phyloP scores from a whole-genome alignment of 148 eudicot genomes.

The Vaccinium corymbosum region DNA sequence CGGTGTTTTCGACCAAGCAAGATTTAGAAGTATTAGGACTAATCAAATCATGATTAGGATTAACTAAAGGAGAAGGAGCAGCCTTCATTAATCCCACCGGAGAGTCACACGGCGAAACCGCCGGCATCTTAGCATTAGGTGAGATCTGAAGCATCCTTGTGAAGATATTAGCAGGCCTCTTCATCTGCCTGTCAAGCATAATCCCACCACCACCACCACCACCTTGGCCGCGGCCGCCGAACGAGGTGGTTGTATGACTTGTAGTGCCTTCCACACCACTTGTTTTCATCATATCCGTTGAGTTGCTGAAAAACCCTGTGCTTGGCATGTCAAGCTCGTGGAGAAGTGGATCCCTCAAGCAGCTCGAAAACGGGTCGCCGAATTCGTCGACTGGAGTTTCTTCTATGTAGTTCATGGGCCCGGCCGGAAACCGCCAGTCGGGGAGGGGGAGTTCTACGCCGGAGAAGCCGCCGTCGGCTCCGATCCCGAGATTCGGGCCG shows the following conservation, averaged over 20 bases:
- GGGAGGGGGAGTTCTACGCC: slow-evolving; percentile 8
- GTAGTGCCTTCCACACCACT: neutral
- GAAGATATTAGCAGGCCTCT: slow-evolving; percentile 26
- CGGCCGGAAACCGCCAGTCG: slow-evolving; percentile 29
- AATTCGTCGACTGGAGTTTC: slow-evolving; percentile 27
- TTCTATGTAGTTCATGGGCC: slow-evolving; percentile 18
- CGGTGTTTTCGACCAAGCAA: slow-evolving; percentile 34
- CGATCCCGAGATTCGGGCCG: neutral
- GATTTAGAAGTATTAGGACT: slow-evolving; percentile 16
- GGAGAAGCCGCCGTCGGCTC: neutral
- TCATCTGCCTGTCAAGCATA: slow-evolving; percentile 8
- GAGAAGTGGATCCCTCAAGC: slow-evolving; percentile 44
- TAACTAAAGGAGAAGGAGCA: slow-evolving; percentile 7
- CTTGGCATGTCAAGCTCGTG: slow-evolving; percentile 22
- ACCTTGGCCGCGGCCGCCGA: slow-evolving; percentile 10
- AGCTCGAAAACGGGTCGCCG: slow-evolving; percentile 49
- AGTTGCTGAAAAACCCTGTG: slow-evolving; percentile 14
- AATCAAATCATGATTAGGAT: slow-evolving; percentile 21
- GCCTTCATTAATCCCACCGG: neutral
- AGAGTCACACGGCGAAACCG: slow-evolving; percentile 3
- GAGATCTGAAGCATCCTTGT: slow-evolving; percentile 56
- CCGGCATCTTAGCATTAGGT: slow-evolving; percentile 19
- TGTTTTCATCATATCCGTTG: slow-evolving; percentile 17
- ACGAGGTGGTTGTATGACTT: neutral
- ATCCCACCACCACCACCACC: neutral